Percentiles rank a stretch among this genome's conserved stretches.
Conservation (phyloP, 1,284 basidiomycete species). For the Sanghuangporus baumii region DNA sequence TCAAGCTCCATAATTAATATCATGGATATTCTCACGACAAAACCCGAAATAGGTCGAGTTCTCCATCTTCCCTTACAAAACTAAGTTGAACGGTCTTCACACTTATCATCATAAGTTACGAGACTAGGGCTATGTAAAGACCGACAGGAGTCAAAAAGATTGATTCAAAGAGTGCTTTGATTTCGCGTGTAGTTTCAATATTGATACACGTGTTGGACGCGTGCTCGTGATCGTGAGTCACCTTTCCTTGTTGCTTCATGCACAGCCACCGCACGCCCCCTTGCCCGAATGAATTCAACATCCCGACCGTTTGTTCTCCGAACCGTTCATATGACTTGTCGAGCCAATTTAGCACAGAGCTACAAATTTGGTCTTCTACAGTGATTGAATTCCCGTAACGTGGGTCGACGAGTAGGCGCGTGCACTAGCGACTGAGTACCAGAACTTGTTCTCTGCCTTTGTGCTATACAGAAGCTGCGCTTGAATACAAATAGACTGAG, state of each 20-base stretch:
- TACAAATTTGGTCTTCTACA: background rate
- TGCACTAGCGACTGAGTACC: background rate
- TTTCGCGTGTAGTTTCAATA: background rate
- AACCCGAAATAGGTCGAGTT: background rate
- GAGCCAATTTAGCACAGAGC: background rate
- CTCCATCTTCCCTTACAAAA: background rate
- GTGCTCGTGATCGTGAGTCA: constrained; percentile 3
- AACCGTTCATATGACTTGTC: background rate
- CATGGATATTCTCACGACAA: background rate
- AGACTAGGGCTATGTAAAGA: background rate
- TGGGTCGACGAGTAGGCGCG: background rate
- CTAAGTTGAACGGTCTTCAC: background rate
- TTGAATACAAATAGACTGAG: background rate
- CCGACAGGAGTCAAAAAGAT: background rate
- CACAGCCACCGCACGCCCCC: background rate
- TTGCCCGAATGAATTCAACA: background rate
- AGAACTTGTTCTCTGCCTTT: background rate
- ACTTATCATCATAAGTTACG: background rate
- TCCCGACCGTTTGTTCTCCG: background rate
- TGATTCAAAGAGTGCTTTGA: background rate
- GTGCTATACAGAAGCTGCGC: background rate
- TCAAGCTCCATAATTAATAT: background rate
- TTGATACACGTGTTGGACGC: background rate
- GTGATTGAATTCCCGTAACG: background rate
- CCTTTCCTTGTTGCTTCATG: background rate